Evolutionary conservation across 2,329 filamentous ascomycete species (phyloP), one percentile per base, ranked within the genome.

Genomic region (Pyrenophora graminea): DNA sequence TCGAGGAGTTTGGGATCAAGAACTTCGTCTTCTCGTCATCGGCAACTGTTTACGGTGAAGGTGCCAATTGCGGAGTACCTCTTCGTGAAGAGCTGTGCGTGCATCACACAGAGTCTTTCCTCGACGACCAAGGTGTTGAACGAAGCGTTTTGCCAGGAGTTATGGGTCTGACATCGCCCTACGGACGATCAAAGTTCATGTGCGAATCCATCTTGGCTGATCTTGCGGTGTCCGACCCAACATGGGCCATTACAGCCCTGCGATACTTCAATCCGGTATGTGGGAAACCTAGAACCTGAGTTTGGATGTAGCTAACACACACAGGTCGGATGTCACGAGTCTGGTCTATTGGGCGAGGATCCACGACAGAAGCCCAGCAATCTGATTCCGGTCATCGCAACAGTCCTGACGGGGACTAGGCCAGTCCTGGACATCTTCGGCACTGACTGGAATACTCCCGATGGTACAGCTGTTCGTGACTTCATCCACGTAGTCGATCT

Each of bases 401-500:
- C 83, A 45, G 84, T 86, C 6, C 76, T 87, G 61, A 82, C 79
- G 0, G 83, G 85, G 1, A 71, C 77, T 31, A 77, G 79, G 40
- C 62, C 75, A 3, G 76, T 79, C 38, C 74, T 87, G n/a, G 77
- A 82, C 42, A 80, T 88, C 45, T 88, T 85, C 56, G 85, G 85
- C 6, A 79, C 77, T 2, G 84, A 88, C 68, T 88, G 85, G 80
- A 78, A 85, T 48, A 88, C 85, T 0, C 74, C 77, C 3, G 85
- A 88, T 59, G 85, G 85, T 13, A 87, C 85, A 0, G 84, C 84
- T 1, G 79, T 88, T 34, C 81, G 85, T 36, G 85, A 88, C 68
- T 88, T 86, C 63, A 86, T 88, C 56, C 85, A 88, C 59, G 85
- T 87, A 32, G 81, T 80, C 13, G 85, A 88, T 67, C 77, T 88